Conservation (phyloP, 108 stramenopile genomes). For the Fragilariopsis cylindrus region DNA sequence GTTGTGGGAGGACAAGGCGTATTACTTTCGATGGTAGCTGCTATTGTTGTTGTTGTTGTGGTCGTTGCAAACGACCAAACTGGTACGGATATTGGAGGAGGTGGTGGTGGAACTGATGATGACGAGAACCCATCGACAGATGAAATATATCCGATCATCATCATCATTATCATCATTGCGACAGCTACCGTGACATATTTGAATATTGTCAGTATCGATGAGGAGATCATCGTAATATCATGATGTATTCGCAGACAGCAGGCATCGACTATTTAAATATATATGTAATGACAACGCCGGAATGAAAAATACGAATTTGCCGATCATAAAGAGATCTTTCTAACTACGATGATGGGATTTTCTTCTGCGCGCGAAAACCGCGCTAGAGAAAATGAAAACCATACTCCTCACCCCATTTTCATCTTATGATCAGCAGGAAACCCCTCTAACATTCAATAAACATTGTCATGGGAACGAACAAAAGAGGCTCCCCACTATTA, state of each 20-base stretch:
- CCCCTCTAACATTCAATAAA: neutral
- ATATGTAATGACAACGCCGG: neutral
- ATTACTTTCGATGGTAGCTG: neutral
- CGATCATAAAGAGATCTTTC: neutral
- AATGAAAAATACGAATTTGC: neutral
- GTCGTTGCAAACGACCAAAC: slow-evolving; percentile 53
- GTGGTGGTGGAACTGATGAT: slow-evolving; percentile 48
- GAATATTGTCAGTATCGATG: no score
- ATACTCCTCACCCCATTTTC: slow-evolving; percentile 4
- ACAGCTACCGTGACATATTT: neutral
- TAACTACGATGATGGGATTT: neutral
- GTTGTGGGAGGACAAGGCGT: slow-evolving; percentile 2
- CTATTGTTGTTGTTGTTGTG: neutral
- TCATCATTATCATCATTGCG: neutral
- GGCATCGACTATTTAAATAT: no score
- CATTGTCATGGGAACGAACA: no score
- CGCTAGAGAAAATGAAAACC: neutral
- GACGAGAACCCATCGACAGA: slow-evolving; percentile 10
- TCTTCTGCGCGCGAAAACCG: neutral
- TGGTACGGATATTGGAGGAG: slow-evolving; percentile 55
- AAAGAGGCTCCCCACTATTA: no score
- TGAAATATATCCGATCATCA: no score
- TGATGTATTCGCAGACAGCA: no score
- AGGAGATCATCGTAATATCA: no score
- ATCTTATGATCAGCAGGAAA: no score